Conservation (phyloP, 371 early-diverging fungal species). For the Catenaria anguillulae region DNA sequence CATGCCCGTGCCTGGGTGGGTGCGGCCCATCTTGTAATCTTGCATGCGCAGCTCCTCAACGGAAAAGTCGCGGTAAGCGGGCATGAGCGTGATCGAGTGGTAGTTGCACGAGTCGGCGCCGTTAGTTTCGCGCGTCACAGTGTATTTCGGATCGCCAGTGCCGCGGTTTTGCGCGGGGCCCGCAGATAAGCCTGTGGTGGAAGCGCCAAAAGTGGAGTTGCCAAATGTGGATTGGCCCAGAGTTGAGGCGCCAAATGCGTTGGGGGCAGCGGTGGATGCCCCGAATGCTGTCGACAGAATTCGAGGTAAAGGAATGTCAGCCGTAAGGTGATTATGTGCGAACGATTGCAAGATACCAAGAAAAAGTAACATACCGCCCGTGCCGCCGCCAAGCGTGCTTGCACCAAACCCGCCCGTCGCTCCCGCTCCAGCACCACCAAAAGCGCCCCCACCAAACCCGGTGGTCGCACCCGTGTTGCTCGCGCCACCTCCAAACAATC, state of each 20-base stretch:
- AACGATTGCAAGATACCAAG: too few relatives aligned
- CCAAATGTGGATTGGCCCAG: too few relatives aligned
- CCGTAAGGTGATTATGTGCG: too few relatives aligned
- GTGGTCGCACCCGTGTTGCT: too few relatives aligned
- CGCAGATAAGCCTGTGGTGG: not conserved
- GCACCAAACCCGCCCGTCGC: too few relatives aligned
- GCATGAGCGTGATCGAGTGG: not conserved
- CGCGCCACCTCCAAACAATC: not conserved
- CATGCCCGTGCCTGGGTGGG: not conserved
- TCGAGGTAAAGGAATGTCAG: too few relatives aligned
- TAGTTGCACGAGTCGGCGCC: not conserved
- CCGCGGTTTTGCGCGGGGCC: not conserved
- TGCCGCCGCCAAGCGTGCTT: too few relatives aligned
- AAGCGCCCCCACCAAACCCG: not conserved
- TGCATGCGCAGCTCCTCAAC: slow-evolving; percentile 6
- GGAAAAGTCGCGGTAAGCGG: not conserved
- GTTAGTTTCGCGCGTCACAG: not conserved
- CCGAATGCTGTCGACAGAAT: not conserved
- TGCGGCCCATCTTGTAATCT: not conserved
- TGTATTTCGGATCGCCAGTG: not conserved
- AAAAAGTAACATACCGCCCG: not conserved
- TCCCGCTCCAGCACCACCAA: not conserved
- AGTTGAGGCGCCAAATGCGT: not conserved
- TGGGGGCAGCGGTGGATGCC: not conserved
- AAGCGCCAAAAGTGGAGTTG: not conserved